Base-by-base conservation (phyloP, 2,329 filamentous ascomycete genomes). In the Diplodia mutila region DNA sequence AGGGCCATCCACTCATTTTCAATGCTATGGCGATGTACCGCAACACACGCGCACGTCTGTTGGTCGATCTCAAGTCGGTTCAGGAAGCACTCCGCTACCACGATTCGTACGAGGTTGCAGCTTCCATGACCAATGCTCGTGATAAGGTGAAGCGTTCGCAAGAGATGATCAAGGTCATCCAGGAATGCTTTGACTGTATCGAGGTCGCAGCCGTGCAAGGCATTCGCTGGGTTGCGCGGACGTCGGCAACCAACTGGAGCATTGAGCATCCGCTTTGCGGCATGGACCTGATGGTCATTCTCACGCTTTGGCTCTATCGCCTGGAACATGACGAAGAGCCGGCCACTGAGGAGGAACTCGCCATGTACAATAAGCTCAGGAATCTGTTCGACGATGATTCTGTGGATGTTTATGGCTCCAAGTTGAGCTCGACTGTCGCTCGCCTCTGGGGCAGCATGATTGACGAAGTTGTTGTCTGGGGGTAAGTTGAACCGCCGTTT, bases 321-420 rank as follows among this genome's bases (percentile, higher is more conserved):
- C 90, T 99, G 85, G 95, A 99, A 90, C 94, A 98, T 83, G 95
- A 99, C 84, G 94, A 97, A 72, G 94, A 98, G 83, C 90, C 90
- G 29, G 91, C 92, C 39, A 92, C 89, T 34, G 90, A 91, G 72
- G 93, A 96, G 75, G 93, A 97, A 80, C 81, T 91, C 74, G 86
- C 84, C 80, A 96, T 97, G 92, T 96, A 97, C 81, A 91, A 94
- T 84, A 97, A 96, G 83, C 86, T 98, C 69, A 91, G 93, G 72
- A 89, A 90, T 79, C 85, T 98, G 73, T 97, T 97, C 76, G 92
- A 95, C 74, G 94, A 96, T 76, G 94, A 98, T 76, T 88, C 92
- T 65, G 90, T 94, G 68, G 92, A 96, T 75, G 85, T 89, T 27
- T 92, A 92, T 78, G 90, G 90, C 71, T 86, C 89, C 64, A 94